Conservation (phyloP, 257 asterid genomes). For the Penstemon davidsonii region DNA sequence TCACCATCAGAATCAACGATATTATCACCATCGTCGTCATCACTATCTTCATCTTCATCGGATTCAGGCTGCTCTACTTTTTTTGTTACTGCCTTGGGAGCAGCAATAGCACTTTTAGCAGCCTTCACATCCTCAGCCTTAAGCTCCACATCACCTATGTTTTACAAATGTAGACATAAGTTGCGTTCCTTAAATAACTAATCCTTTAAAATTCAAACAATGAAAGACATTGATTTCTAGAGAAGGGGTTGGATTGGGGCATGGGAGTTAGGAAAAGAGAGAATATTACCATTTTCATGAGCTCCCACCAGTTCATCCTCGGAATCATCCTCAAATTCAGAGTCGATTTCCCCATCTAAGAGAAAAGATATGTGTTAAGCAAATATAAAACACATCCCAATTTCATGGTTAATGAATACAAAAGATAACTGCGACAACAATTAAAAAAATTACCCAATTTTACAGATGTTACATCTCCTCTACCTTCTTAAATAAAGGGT, state of each 20-base stretch:
- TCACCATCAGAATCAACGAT: slow-evolving; percentile 38
- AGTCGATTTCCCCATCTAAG: slow-evolving; percentile 28
- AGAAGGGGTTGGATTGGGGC: neutral
- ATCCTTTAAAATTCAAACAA: neutral
- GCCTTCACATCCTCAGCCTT: slow-evolving; percentile 27
- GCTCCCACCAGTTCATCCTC: slow-evolving; percentile 31
- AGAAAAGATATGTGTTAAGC: neutral
- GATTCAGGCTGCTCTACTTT: slow-evolving; percentile 30
- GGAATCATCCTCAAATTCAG: slow-evolving; percentile 25
- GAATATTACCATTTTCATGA: slow-evolving; percentile 25
- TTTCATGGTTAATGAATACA: neutral
- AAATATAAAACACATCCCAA: neutral
- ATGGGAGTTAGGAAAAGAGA: neutral
- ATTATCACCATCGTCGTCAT: slow-evolving; percentile 40
- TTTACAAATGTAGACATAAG: neutral
- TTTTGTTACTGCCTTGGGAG: slow-evolving; percentile 22
- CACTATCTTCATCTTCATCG: slow-evolving; percentile 42
- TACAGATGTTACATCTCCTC: too few species aligned
- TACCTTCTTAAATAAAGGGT: too few species aligned
- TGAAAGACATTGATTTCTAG: neutral
- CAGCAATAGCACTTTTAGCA: slow-evolving; percentile 20
- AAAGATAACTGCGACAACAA: neutral
- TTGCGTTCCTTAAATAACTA: neutral
- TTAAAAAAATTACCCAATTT: too few species aligned
- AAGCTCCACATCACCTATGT: slow-evolving; percentile 28